Evolutionary conservation across 2,329 filamentous ascomycete genomes (phyloP).

Genomic region (Aspergillus proliferans): DNA sequence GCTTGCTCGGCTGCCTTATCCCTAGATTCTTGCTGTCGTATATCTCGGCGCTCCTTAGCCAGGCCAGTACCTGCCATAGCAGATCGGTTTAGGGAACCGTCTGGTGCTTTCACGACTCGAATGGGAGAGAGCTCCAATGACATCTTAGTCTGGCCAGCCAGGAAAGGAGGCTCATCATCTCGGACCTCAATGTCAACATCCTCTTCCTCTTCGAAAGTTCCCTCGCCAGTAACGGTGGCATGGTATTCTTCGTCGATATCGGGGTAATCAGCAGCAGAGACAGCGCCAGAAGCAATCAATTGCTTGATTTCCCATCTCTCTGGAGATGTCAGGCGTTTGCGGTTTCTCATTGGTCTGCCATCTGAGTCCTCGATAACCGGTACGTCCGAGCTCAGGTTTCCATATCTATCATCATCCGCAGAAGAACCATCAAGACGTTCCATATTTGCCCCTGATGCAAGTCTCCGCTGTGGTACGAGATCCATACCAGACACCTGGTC

Average conservation of each 20-base stretch:
- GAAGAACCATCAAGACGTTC: slow-evolving; percentile 62
- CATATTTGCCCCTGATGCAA: slow-evolving; percentile 87
- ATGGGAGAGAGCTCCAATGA: slow-evolving; percentile 93
- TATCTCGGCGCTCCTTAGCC: slow-evolving; percentile 81
- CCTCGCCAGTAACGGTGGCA: slow-evolving; percentile 76
- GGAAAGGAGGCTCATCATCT: slow-evolving; percentile 93
- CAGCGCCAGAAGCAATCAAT: slow-evolving; percentile 88
- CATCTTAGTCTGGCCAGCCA: slow-evolving; percentile 93
- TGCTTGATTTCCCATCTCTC: slow-evolving; percentile 98
- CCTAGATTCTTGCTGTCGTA: slow-evolving; percentile 81
- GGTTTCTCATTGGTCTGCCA: slow-evolving; percentile 54
- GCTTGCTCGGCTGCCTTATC: slow-evolving; percentile 68
- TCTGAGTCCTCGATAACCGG: slow-evolving; percentile 60
- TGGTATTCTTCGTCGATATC: slow-evolving; percentile 93
- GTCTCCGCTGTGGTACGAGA: slow-evolving; percentile 66
- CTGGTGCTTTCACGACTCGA: slow-evolving; percentile 90
- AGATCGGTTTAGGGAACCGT: slow-evolving; percentile 94
- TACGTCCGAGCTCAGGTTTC: slow-evolving; percentile 47
- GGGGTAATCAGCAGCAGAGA: slow-evolving; percentile 87
- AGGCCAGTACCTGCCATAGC: slow-evolving; percentile 88
- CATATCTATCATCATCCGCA: slow-evolving; percentile 54
- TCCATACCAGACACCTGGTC: slow-evolving; percentile 85
- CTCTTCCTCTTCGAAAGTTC: slow-evolving; percentile 84
- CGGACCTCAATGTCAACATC: slow-evolving; percentile 95
- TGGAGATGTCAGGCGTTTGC: slow-evolving; percentile 92